Evolutionary conservation across 495 filamentous ascomycete species (phyloP), one percentile per base, ranked within the genome.

Genomic region (Terfezia boudieri): DNA sequence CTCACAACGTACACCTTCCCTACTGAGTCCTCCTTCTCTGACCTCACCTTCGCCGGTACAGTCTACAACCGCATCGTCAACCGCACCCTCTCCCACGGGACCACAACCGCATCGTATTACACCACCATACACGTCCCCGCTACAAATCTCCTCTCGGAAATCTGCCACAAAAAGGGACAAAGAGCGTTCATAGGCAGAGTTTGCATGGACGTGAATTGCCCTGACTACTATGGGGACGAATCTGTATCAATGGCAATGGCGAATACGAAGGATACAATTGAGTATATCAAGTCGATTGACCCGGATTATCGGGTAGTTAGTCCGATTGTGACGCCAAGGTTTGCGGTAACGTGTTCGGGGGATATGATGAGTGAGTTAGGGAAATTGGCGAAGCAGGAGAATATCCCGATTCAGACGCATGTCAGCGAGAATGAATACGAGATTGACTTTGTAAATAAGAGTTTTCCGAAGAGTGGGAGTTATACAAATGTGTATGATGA

Each of bases 1-100:
- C 75, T 98, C 6, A 71, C 86, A 58, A 84, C 72, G 4, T 98
- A 98, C 70, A 98, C 89, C n/a, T 98, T 93, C 68, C 89, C 89
- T 0, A 74, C 93, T 54, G 89, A 96, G 68, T 71, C 77, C 11
- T 83, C 80, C 16, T 75, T 94, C 54, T 61, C 68, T 5, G 64
- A 68, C 55, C 68, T 67, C 46, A 60, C 70, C 49, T 73, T 70
- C 65, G 75, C 74, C 56, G 60, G 64, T 49, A 70, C 58, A 58
- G 75, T 88, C 57, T 96, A 96, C 68, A 71, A 73, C 16, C 76
- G 78, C 59, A 79, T 82, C 63, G 75, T 96, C 59, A 68, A 73
- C 51, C 80, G 82, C 48, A 92, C 87, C 0, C 77, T 98, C 43
- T 73, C 84, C 50, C 75, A 94, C 68, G 89, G 89, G 56, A 98